Conservation (phyloP, 2,329 filamentous ascomycete genomes). For the Lasiodiplodia sp. region DNA sequence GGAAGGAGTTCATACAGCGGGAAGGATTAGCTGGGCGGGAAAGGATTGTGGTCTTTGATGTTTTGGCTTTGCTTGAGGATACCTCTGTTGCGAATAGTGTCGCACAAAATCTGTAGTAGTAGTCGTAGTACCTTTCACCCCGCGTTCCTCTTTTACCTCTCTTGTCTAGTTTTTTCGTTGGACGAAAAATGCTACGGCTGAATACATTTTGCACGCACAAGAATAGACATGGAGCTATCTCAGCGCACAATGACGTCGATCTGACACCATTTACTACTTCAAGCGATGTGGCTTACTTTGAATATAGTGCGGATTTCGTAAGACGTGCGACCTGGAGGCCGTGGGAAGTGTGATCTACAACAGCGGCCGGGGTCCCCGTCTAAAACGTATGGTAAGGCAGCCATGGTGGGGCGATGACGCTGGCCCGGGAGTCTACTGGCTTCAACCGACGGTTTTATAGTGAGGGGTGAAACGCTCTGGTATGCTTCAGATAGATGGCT, state of each 20-base stretch:
- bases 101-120: conserved; percentile 24
- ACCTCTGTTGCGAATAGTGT: conserved; percentile 25
- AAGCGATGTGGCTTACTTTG: conserved; percentile 7
- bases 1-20: conserved; percentile 15
- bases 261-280: not conserved
- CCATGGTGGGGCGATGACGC: not conserved
- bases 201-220: not conserved
- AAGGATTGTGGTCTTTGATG: conserved; percentile 8
- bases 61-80: conserved; percentile 21
- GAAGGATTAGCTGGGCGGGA: conserved; percentile 10
- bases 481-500: conserved; percentile 17
- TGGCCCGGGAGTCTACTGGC: conserved; percentile 1
- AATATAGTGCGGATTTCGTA: not conserved
- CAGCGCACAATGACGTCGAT: conserved; percentile 1
- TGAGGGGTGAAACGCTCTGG: conserved; percentile 9
- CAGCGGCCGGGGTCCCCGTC: not conserved
- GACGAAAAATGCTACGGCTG: conserved; percentile 23
- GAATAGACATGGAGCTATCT: not conserved
- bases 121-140: conserved; percentile 22
- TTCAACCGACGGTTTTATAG: conserved; percentile 13
- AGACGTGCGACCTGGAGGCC: not conserved
- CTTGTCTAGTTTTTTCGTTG: not conserved
- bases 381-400: not conserved
- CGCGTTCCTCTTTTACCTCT: not conserved
- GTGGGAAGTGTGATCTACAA: not conserved